Evolutionary conservation across 2,329 filamentous ascomycete species (phyloP), one percentile per base, ranked within the genome.

Genomic region (Neofusicoccum umdonicola): DNA sequence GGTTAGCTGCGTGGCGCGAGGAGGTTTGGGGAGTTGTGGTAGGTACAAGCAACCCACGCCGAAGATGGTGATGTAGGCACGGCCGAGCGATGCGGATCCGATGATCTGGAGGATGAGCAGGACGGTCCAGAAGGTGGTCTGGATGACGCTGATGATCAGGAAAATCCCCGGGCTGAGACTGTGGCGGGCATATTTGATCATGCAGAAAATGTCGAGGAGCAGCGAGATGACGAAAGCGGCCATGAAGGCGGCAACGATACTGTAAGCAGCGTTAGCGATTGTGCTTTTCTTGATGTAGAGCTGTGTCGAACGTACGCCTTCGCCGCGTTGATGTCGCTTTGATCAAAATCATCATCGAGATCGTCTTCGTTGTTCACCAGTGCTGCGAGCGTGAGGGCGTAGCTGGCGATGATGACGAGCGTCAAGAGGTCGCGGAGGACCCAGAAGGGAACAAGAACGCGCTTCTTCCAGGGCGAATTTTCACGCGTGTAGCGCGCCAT

Each of bases 381-480:
- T 5, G 39, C 35, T 0, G 62, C 11, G 15, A 64, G 31, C 1
- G 34, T 69, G 9, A 65, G 58, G 7, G 68, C 70, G 57, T 73
- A 77, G 50, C 67, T 64, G 13, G 64, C 70, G 58, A 77, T 71
- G 58, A 76, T 68, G 48, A 77, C 69, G 45, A 76, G 7, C 70
- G 76, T 76, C 7, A 75, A 64, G 34, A 70, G 63, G 47, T 76
- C 72, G 13, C 76, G 71, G 22, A 77, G 48, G 3, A 70, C 62
- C 76, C 76, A 78, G 62, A 76, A 73, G 3, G 76, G 76, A 11
- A 78, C 66, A 47, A 78, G 69, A 41, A 78, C 69, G 52, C 76
- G 73, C 71, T 77, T 78, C 68, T 76, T 73, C 75, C 75, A 78
- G 58, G 62, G 66, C n/a, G 64, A 56, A 2, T 13, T 54, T 9